These are phyloP conservation scores for Brassica napus DNA, from an alignment of 345 rosid species.

Conservation along the genomic window DNA sequence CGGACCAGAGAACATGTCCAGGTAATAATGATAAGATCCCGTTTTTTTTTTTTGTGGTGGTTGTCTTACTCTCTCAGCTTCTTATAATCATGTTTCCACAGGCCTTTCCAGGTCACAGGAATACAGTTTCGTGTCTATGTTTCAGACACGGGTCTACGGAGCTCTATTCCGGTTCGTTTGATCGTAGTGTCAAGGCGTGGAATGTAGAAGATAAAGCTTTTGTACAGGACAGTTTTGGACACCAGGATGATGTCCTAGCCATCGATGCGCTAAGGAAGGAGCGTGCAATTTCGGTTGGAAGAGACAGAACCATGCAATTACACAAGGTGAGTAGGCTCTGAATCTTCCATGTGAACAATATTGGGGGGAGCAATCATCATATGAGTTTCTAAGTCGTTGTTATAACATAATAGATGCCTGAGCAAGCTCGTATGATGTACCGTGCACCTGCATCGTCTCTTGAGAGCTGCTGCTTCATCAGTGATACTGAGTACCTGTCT, in stretches of 20 bases:
- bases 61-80: neutral
- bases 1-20: constrained; percentile 82
- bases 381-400: too few relatives aligned
- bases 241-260: constrained; percentile 72
- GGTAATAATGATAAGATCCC: constrained; percentile 43
- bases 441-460: constrained; percentile 82
- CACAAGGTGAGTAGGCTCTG: constrained; percentile 32
- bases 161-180: constrained; percentile 97
- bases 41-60: neutral
- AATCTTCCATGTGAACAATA: too few relatives aligned
- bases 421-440: constrained; percentile 61
- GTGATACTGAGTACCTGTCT: constrained; percentile 77
- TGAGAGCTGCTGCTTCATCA: constrained; percentile 88
- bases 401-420: constrained; percentile 60
- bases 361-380: too few relatives aligned
- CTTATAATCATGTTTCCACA: constrained; percentile 42
- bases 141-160: constrained; percentile 87
- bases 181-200: constrained; percentile 81
- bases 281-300: constrained; percentile 73
- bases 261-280: constrained; percentile 79
- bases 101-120: constrained; percentile 95
- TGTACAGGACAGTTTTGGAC: constrained; percentile 73
- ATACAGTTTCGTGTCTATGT: constrained; percentile 76
- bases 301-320: constrained; percentile 84
- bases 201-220: constrained; percentile 88